Evolutionary conservation across 2,329 filamentous ascomycete genomes (phyloP), one percentile per base, ranked within the genome.

Genomic region (Atkinsonella texensis): DNA sequence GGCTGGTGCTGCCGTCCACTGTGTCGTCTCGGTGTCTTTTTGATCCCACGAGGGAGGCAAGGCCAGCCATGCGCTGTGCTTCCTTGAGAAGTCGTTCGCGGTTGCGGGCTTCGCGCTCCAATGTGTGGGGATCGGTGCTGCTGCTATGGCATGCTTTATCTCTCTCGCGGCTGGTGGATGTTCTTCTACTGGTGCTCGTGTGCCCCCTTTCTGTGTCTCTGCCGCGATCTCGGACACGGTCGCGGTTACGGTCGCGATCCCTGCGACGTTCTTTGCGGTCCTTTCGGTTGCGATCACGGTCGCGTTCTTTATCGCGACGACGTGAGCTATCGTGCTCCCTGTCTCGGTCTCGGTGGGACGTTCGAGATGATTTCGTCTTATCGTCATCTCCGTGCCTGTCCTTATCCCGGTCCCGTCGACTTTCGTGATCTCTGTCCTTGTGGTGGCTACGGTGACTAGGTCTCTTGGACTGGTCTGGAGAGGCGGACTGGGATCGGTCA

Each of bases 61-160:
- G 63, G 43, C 77, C 72, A 44, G 80, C 74, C 65, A 84, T 79
- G 38, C 80, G 76, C 65, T 87, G 81, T 40, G 81, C 79, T 65
- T 88, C 84, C 60, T 83, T 84, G 12, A 84, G 70, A 49, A 86
- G 70, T 28, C 84, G 74, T 63, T 85, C 82, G 45, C 82, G 74
- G 60, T 84, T 77, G 15, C 81, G 72, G 12, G 78, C 79, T 62
- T 86, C 83, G 20, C 84, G 79, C 65, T 88, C 84, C 0, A 83
- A 70, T 1, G 84, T 83, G 64, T 87, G 83, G n/a, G 79, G 74
- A 56, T 85, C 81, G 53, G 63, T 58, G 50, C 54, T 51, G 46
- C 40, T 40, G 49, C 49, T 44, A 56, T 48, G 38, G 66, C 68
- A 7, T 52, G 4, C 69, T 43, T 62, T 60, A 18, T 68, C 67